These are phyloP conservation scores for Curvularia hawaiiensis DNA, from an alignment of 2,329 filamentous ascomycete species.

Conservation along the genomic window DNA sequence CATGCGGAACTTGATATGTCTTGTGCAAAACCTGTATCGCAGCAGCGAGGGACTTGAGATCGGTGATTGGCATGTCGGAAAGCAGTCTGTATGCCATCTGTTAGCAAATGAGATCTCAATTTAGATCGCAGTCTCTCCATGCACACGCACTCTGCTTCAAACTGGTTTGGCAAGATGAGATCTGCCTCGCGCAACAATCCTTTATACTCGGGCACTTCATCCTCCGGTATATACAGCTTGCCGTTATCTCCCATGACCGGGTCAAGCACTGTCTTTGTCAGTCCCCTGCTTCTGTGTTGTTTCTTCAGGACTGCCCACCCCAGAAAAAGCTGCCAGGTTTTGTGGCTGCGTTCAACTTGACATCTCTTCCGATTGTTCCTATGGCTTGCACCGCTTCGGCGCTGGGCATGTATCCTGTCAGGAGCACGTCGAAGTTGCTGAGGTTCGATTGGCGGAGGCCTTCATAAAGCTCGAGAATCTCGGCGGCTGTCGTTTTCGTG, in stretches of 20 bases:
- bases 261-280: constrained; percentile 70
- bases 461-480: constrained; percentile 83
- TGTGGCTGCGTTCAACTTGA: constrained; percentile 67
- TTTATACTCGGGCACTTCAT: constrained; percentile 91
- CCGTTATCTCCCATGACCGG: constrained; percentile 99
- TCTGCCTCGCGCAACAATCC: constrained; percentile 79
- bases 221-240: constrained; percentile 85
- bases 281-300: background rate
- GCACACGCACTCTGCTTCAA: constrained; percentile 82
- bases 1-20: constrained; percentile 77
- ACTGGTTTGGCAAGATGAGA: constrained; percentile 93
- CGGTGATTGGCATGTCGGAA: constrained; percentile 81
- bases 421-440: constrained; percentile 89
- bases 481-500: constrained; percentile 76
- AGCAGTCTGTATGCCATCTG: constrained; percentile 64
- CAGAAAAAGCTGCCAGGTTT: constrained; percentile 86
- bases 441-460: constrained; percentile 84
- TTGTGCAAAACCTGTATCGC: constrained; percentile 81
- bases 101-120: background rate
- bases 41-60: constrained; percentile 71
- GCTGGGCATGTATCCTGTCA: constrained; percentile 92
- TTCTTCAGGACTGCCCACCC: constrained; percentile 54
- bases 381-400: constrained; percentile 84
- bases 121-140: background rate
- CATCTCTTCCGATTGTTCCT: constrained; percentile 80